Conservation (phyloP, 2,329 filamentous ascomycete species). For the Colletotrichum caudatum region DNA sequence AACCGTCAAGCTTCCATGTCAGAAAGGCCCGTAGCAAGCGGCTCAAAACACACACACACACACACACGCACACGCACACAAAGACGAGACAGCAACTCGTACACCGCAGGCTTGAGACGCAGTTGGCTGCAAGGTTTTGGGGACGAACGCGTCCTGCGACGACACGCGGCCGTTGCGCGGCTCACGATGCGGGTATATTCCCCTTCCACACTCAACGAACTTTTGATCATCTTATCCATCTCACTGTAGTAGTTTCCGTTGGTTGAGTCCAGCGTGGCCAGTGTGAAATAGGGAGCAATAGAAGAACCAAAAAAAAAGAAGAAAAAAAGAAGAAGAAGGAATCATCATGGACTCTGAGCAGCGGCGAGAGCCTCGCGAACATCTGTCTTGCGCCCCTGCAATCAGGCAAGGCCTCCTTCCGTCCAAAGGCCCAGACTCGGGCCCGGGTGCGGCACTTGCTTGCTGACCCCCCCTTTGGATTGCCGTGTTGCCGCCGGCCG, state of each 20-base stretch:
- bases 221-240: background rate
- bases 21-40: too few species aligned
- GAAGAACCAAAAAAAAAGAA: too few species aligned
- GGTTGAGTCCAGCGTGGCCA: background rate
- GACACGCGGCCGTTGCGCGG: background rate
- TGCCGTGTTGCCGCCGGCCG: background rate
- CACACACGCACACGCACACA: too few species aligned
- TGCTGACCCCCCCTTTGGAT: background rate
- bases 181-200: background rate
- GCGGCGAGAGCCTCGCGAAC: background rate
- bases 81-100: too few species aligned
- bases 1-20: too few species aligned
- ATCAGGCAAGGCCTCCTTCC: background rate
- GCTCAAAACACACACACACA: too few species aligned
- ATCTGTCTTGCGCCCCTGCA: background rate
- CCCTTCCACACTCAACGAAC: background rate
- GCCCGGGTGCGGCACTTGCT: background rate
- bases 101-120: background rate
- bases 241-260: background rate
- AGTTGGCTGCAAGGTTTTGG: background rate
- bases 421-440: background rate
- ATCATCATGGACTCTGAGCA: background rate
- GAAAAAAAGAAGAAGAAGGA: too few species aligned
- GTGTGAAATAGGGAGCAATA: too few species aligned
- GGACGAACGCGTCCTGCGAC: background rate